Base-by-base conservation (phyloP, 2,329 filamentous ascomycete genomes). In the Diplodia sapinea region DNA sequence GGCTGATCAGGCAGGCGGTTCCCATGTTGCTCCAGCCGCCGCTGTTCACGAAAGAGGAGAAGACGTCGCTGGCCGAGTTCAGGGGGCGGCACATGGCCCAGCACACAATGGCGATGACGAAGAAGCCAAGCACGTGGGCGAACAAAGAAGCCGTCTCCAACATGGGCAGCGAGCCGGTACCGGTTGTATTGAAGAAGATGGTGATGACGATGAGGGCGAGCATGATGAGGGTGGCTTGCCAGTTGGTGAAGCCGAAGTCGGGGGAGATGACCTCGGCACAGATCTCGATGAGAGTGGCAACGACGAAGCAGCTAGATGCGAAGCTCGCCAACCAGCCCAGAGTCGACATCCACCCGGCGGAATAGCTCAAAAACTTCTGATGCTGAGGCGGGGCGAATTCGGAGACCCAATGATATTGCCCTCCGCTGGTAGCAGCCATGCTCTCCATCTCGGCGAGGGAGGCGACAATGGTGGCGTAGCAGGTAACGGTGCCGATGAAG, bases 271-370 rank as follows among this genome's bases (percentile, higher is more conserved):
- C 73, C 17, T 76, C 73, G 68, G 80, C 75, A 69, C 79, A 73
- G 15, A 74, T 74, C 68, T 79, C 73, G 56, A 82, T 74, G 49
- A 80, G 72, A 0, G 75, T 77, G 4, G 74, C 73, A 17, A 74
- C 71, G n/a, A 81, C 71, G 51, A 78, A 81, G 0, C 74, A 74
- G 40, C 73, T 72, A 33, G 72, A 74, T 7, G 79, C 75, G 7
- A 74, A 73, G 63, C 73, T 73, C 17, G 78, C 77, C 13, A 77
- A 72, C 78, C 78, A 79, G 51, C 72, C 75, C 11, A 79, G 72
- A 1, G 77, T 77, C 3, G 72, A 74, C 72, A 77, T 78, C 78
- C 78, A 79, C 9, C 74, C 73, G 17, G 64, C 54, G 8, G 66
- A 51, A 36, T 70, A 70, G 40, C 68, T 70, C 9, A 70, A 20